Conservation (phyloP, 208 protist species). For the Porcisia hertigi region DNA sequence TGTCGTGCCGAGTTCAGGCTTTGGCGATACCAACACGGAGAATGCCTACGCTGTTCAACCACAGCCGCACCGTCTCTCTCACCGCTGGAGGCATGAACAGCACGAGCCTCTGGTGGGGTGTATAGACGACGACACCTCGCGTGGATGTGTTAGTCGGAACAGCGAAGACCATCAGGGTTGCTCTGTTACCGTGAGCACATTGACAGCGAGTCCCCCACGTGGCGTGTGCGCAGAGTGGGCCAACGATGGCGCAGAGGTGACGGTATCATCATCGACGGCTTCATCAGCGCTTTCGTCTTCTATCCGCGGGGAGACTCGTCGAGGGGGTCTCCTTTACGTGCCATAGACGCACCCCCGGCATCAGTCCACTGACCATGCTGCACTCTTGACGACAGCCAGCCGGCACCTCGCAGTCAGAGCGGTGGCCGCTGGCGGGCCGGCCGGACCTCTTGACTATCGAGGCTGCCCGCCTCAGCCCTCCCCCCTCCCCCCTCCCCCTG, state of each 20-base stretch:
- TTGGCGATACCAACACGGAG: neutral
- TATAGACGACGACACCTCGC: neutral
- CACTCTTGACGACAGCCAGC: neutral
- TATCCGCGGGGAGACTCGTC: neutral
- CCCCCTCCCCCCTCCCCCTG: too few relatives aligned
- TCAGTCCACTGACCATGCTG: neutral
- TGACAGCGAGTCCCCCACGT: constrained; percentile 10
- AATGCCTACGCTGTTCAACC: neutral
- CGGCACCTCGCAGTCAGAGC: neutral
- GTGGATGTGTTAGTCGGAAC: neutral
- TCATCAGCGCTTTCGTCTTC: neutral
- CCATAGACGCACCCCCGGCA: neutral
- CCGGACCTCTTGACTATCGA: neutral
- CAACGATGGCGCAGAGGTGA: constrained; percentile 9
- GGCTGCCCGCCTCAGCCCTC: too few relatives aligned
- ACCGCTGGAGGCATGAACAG: neutral
- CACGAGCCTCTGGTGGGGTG: neutral
- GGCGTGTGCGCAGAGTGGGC: neutral
- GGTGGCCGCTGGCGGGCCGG: neutral
- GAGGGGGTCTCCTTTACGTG: neutral
- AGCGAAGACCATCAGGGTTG: neutral
- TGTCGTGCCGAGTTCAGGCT: neutral
- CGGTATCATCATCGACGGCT: constrained; percentile 10
- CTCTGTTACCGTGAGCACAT: constrained; percentile 34
- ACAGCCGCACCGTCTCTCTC: neutral